A percentile compares a stretch with the other conserved stretches of the same genome.
phyloP scores from a whole-genome alignment of 768 basidiomycete genomes.

The Termitomyces sp. region DNA sequence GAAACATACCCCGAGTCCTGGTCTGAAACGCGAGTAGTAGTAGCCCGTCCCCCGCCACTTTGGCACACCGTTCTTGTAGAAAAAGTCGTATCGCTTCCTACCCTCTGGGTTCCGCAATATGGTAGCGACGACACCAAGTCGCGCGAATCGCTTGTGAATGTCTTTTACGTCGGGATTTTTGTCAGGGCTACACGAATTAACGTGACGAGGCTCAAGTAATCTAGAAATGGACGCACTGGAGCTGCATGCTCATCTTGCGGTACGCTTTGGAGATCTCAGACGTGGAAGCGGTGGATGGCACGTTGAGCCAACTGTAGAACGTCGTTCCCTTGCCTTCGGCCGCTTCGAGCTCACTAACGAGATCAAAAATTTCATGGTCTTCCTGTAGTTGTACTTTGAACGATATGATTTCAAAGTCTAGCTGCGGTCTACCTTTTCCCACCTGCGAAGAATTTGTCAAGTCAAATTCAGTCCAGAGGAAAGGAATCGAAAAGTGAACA shows the following conservation, averaged over 20 bases:
- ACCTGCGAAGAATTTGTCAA: conserved; percentile 32
- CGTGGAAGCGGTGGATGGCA: conserved; percentile 67
- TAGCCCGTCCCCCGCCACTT: conserved; percentile 96
- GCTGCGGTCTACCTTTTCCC: conserved; percentile 57
- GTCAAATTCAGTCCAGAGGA: neutral
- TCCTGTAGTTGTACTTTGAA: conserved; percentile 43
- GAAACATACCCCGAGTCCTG: conserved; percentile 70
- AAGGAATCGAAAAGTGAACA: conserved; percentile 22
- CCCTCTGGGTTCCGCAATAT: conserved; percentile 76
- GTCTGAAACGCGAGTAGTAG: conserved; percentile 93
- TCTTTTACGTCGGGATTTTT: conserved; percentile 87
- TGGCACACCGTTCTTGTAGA: conserved; percentile 97
- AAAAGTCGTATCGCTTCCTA: conserved; percentile 85
- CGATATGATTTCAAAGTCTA: neutral
- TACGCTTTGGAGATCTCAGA: conserved; percentile 86
- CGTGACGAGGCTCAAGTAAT: neutral
- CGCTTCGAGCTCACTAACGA: conserved; percentile 74
- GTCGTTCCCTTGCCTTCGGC: conserved; percentile 92
- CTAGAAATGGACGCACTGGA: conserved; percentile 64
- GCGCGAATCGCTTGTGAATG: conserved; percentile 86
- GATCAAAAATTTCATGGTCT: conserved; percentile 95
- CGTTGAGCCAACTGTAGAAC: conserved; percentile 92
- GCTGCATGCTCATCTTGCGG: conserved; percentile 80
- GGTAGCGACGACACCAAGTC: conserved; percentile 78
- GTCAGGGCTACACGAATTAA: conserved; percentile 64